Evolutionary conservation across 371 early-diverging fungal genomes (phyloP).

Genomic region (Rhizopus sp.): DNA sequence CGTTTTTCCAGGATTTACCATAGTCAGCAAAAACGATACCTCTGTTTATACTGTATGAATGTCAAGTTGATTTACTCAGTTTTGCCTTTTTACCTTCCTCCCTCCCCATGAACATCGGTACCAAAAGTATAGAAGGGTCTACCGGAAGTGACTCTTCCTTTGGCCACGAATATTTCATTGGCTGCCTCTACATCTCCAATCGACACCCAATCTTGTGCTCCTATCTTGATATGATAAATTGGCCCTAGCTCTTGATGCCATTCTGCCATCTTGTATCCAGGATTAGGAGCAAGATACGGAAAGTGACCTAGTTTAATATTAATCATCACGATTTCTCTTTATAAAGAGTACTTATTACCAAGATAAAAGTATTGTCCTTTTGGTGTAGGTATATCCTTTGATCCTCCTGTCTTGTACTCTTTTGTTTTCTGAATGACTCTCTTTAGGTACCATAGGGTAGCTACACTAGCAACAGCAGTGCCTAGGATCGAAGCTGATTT

Average conservation of each 20-base stretch:
- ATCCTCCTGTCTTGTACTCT: neutral
- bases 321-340: neutral
- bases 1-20: slow-evolving; percentile 2
- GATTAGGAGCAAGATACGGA: slow-evolving; percentile 7
- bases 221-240: slow-evolving; percentile 17
- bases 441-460: neutral
- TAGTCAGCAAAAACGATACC: slow-evolving; percentile 4
- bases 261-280: slow-evolving; percentile 14
- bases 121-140: slow-evolving; percentile 18
- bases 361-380: slow-evolving; percentile 12
- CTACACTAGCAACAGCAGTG: slow-evolving; percentile 1
- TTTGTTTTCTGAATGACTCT: neutral
- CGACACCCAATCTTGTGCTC: slow-evolving; percentile 25
- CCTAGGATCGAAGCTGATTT: neutral
- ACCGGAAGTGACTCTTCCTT: slow-evolving; percentile 13
- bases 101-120: slow-evolving; percentile 10
- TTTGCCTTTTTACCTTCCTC: slow-evolving; percentile 16
- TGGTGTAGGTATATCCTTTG: slow-evolving; percentile 18
- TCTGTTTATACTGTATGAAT: neutral
- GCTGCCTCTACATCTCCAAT: slow-evolving; percentile 19
- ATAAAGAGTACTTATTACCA: slow-evolving; percentile 5
- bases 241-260: slow-evolving; percentile 28
- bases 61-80: neutral
- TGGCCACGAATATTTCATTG: slow-evolving; percentile 19
- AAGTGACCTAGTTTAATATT: slow-evolving; percentile 14